Conservation (phyloP, 805 yeast genomes). For the Candida maltosa region DNA sequence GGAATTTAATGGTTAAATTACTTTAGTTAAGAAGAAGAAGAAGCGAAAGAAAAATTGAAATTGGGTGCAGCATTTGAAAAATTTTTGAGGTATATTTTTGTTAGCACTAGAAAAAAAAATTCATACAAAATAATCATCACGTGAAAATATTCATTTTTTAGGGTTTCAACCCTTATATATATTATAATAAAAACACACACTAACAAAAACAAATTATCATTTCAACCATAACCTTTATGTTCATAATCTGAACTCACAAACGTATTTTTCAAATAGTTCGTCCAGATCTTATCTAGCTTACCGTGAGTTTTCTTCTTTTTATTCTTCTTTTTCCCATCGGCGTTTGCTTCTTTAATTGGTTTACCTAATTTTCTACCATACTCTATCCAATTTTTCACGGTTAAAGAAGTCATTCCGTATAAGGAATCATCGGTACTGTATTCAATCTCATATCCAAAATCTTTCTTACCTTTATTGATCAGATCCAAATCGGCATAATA, state of each 20-base stretch:
- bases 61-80: too few species aligned
- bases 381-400: slow-evolving; percentile 62
- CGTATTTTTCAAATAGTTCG: slow-evolving; percentile 50
- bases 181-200: neutral
- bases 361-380: slow-evolving; percentile 53
- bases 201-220: neutral
- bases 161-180: neutral
- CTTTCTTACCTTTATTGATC: slow-evolving; percentile 42
- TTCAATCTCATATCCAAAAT: slow-evolving; percentile 60
- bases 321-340: slow-evolving; percentile 21
- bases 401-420: slow-evolving; percentile 50
- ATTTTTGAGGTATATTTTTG: too few species aligned
- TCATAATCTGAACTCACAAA: slow-evolving; percentile 68
- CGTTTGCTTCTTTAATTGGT: slow-evolving; percentile 23
- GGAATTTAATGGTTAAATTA: slow-evolving; percentile 74
- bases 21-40: slow-evolving; percentile 1
- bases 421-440: slow-evolving; percentile 63
- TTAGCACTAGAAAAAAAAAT: too few species aligned
- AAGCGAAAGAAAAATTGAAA: neutral
- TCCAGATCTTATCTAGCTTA: slow-evolving; percentile 44
- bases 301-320: slow-evolving; percentile 8
- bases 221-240: slow-evolving; percentile 40
- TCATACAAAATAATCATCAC: slow-evolving; percentile 1
- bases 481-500: slow-evolving; percentile 62
- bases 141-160: too few species aligned